These are phyloP conservation scores for Gloeophyllum trabeum DNA, from an alignment of 768 basidiomycete species.

Conservation along the genomic window DNA sequence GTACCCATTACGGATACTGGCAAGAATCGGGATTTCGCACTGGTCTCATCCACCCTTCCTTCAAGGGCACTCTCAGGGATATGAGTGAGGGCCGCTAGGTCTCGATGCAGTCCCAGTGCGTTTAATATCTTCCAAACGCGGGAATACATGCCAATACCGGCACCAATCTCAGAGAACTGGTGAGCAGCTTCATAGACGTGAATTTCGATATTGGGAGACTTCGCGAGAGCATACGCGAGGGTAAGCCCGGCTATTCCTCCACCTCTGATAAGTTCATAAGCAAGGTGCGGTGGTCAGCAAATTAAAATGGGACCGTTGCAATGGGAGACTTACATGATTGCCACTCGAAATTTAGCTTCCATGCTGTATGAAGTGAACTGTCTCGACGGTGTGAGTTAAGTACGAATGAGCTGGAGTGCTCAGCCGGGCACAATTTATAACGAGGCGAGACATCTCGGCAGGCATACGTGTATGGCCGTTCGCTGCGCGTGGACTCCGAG, in stretches of 20 bases:
- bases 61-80: background rate
- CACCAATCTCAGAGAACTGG: background rate
- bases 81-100: background rate
- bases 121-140: background rate
- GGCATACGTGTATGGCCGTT: too few relatives aligned
- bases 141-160: background rate
- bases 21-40: background rate
- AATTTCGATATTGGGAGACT: background rate
- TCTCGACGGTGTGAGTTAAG: too few relatives aligned
- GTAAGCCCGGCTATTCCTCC: background rate
- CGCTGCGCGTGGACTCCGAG: too few relatives aligned
- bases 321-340: background rate
- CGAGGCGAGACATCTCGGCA: too few relatives aligned
- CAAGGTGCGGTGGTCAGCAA: background rate
- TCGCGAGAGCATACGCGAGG: background rate
- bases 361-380: too few relatives aligned
- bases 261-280: background rate
- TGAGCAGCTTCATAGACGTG: background rate
- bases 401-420: too few relatives aligned
- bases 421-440: too few relatives aligned
- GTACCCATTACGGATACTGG: too few relatives aligned
- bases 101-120: background rate
- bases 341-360: background rate
- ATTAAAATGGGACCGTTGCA: background rate
- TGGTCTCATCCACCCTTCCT: background rate